Percentiles rank a stretch among this genome's conserved stretches.
phyloP scores from a whole-genome alignment of 805 yeast genomes.

The Ogataea saltuana region DNA sequence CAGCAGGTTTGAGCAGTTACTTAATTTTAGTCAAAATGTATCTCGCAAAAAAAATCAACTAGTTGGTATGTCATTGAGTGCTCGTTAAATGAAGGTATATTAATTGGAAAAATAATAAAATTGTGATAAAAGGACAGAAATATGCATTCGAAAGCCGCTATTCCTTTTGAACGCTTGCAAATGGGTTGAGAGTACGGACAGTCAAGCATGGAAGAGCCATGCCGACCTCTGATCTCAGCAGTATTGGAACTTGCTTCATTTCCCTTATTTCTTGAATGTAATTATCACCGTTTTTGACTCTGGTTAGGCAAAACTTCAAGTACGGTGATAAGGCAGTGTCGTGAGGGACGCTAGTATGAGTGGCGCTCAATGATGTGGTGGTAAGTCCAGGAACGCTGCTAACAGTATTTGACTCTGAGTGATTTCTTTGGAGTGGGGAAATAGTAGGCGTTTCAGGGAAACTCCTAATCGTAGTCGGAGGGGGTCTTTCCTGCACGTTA shows the following conservation, averaged over 20 bases:
- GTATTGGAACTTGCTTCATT: constrained; percentile 75
- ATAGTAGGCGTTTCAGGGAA: constrained; percentile 32
- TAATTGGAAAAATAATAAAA: constrained; percentile 12
- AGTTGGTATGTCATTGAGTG: constrained; percentile 8
- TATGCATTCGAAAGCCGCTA: constrained; percentile 3
- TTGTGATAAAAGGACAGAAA: not conserved
- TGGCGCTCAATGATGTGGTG: not conserved
- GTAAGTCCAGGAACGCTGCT: constrained; percentile 12
- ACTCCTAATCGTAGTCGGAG: constrained; percentile 27
- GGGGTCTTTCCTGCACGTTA: constrained; percentile 13
- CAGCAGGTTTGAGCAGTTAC: too few relatives aligned
- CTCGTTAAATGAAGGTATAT: constrained; percentile 22
- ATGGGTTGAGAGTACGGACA: constrained; percentile 89
- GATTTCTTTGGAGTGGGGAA: constrained; percentile 12
- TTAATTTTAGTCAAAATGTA: too few relatives aligned
- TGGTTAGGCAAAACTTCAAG: constrained; percentile 54
- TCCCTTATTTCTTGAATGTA: constrained; percentile 81
- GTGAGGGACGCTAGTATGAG: constrained; percentile 15
- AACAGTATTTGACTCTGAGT: constrained; percentile 9
- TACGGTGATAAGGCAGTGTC: constrained; percentile 54
- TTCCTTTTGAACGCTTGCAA: constrained; percentile 33
- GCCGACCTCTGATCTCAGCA: constrained; percentile 88
- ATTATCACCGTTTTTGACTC: constrained; percentile 56
- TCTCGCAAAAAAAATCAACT: constrained; percentile 2
- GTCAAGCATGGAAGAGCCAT: constrained; percentile 95